Base-by-base conservation (phyloP, 345 rosid genomes). In the Erucastrum elatum region DNA sequence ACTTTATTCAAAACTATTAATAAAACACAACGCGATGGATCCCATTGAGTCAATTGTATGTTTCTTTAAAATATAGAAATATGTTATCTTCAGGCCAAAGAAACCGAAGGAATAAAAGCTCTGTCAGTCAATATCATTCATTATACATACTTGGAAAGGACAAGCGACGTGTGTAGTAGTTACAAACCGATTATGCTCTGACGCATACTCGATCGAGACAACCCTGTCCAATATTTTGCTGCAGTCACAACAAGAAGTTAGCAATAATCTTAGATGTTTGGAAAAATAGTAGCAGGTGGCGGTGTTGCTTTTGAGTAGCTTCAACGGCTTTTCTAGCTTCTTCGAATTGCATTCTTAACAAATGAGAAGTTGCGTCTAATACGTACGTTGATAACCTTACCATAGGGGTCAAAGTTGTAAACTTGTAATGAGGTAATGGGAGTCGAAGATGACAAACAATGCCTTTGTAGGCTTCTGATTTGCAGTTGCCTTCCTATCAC, bases 401-500 rank as follows among this genome's bases (percentile, higher is more conserved):
- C 97, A 68, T 86, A 89, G 25, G 90, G 82, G 27, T 90, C 94
- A 82, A 91, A 91, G 79, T 21, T 21, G 21, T 21, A 21, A 21
- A 21, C 21, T 21, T 21, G 21, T 21, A 21, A 8, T 37, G 97
- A 75, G 11, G 21, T 21, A 21, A 8, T 37, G 97, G 77, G 11
- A 8, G 41, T 91, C 95, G 29, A 91, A 89, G 33, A 91, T 89
- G 63, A 89, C 97, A 83, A 94, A 91, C 76, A 94, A 86, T 30
- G 91, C 89, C 80, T 89, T 90, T 0, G 98, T 94, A 9, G 94
- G 98, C 85, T 91, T 88, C 79, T 82, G 85, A 68, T 87, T 87
- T 5, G 85, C 70, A 65, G 44, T 27, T 29, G 86, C 79, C 77
- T 71, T 88, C 27, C 56, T 91, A 81, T 68, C 74, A 77, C 88